Percentiles rank a stretch among this genome's conserved stretches.
Conservation (phyloP, 441 rosid genomes). For the Bruguiera hainesii region DNA sequence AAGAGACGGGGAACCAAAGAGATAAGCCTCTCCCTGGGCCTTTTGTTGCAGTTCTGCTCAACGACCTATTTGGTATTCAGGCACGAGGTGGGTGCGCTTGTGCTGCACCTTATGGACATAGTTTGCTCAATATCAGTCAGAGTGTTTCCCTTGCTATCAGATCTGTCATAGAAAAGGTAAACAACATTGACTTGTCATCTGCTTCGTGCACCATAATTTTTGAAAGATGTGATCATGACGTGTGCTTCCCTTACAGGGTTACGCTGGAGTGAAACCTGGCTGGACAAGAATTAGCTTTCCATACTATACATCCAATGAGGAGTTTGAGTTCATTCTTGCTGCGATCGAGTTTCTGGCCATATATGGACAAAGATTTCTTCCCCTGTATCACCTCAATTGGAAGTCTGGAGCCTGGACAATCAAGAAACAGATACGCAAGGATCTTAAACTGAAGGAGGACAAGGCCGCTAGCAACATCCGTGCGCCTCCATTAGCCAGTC, state of each 20-base stretch:
- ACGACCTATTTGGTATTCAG: conserved; percentile 63
- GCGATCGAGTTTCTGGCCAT: conserved; percentile 42
- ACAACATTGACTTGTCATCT: background rate
- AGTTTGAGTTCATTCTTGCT: conserved; percentile 47
- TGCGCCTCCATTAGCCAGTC: conserved; percentile 6
- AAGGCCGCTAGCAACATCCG: background rate
- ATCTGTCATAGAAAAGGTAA: conserved; percentile 42
- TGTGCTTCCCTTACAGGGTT: conserved; percentile 33
- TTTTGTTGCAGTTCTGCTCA: conserved; percentile 49
- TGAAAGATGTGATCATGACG: too few relatives aligned
- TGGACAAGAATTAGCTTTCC: conserved; percentile 70
- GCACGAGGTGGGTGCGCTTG: conserved; percentile 70
- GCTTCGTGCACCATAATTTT: background rate
- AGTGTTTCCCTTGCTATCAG: conserved; percentile 30
- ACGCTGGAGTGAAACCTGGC: conserved; percentile 49
- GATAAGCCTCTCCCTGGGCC: conserved; percentile 61
- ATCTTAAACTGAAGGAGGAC: conserved; percentile 11
- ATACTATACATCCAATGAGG: conserved; percentile 54
- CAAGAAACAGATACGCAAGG: conserved; percentile 22
- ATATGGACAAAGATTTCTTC: conserved; percentile 53
- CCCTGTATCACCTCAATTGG: conserved; percentile 38
- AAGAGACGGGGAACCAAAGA: conserved; percentile 22
- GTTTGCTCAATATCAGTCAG: conserved; percentile 34
- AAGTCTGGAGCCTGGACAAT: conserved; percentile 43
- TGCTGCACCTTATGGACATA: conserved; percentile 65